Evolutionary conservation across 805 yeast genomes (phyloP).

Genomic region (Wickerhamomyces chambardii): DNA sequence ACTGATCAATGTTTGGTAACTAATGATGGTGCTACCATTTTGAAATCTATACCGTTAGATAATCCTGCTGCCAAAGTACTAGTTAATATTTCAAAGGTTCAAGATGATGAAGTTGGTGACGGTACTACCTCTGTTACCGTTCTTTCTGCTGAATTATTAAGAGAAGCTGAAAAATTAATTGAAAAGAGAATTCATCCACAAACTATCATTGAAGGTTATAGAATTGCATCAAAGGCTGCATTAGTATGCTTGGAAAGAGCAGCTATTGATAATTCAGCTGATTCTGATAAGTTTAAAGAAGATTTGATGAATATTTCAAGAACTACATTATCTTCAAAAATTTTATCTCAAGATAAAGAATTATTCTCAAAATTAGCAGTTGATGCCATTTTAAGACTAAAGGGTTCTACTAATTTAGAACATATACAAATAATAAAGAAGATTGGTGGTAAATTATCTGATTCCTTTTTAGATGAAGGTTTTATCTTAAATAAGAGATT

Average conservation of each 20-base stretch:
- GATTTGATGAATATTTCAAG: conserved; percentile 86
- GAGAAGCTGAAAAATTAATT: conserved; percentile 89
- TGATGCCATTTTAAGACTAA: conserved; percentile 80
- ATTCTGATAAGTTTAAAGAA: conserved; percentile 38
- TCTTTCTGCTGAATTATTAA: conserved; percentile 85
- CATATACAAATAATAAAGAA: conserved; percentile 88
- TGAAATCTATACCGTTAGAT: conserved; percentile 95
- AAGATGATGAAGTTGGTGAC: conserved; percentile 99
- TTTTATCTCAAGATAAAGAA: conserved; percentile 86
- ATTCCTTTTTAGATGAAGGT: conserved; percentile 88
- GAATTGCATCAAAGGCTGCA: conserved; percentile 81
- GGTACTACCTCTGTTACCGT: conserved; percentile 98
- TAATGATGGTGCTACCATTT: conserved; percentile 96
- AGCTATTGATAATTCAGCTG: conserved; percentile 65
- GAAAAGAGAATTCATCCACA: conserved; percentile 94
- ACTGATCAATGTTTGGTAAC: conserved; percentile 84
- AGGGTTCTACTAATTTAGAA: conserved; percentile 50
- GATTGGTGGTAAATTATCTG: conserved; percentile 97
- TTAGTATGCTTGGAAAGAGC: conserved; percentile 83
- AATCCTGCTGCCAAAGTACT: conserved; percentile 98
- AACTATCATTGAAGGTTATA: conserved; percentile 88
- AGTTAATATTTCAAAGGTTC: conserved; percentile 97
- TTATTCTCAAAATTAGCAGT: conserved; percentile 90
- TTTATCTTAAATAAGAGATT: conserved; percentile 90
- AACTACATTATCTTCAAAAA: conserved; percentile 90